Evolutionary conservation across 495 filamentous ascomycete species (phyloP).

Genomic region (Lophiotrema nucula): DNA sequence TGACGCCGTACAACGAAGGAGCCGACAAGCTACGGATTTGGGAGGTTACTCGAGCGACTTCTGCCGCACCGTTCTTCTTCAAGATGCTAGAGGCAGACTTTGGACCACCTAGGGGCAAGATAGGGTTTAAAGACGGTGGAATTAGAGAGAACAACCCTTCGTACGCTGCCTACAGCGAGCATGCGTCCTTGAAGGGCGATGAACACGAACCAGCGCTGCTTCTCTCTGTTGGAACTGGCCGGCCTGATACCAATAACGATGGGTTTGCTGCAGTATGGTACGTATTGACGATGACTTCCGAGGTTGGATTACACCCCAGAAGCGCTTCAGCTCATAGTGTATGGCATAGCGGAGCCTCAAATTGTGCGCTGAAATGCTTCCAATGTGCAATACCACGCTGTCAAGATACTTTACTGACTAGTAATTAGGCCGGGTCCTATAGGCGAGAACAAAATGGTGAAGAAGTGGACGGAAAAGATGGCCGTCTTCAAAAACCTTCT

Average conservation of each 20-base stretch:
- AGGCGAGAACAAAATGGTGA: conserved; percentile 33
- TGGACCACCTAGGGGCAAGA: conserved; percentile 19
- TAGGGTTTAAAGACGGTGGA: conserved; percentile 46
- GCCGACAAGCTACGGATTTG: conserved; percentile 47
- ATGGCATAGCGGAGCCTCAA: too few relatives aligned
- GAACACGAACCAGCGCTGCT: conserved; percentile 40
- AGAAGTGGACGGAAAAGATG: conserved; percentile 44
- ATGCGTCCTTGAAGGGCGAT: conserved; percentile 39
- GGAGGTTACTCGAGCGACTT: conserved; percentile 54
- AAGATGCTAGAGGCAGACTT: conserved; percentile 43
- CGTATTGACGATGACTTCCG: too few relatives aligned
- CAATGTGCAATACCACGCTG: too few relatives aligned
- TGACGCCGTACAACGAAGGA: conserved; percentile 46
- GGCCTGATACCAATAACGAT: conserved; percentile 40
- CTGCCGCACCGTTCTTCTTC: conserved; percentile 54
- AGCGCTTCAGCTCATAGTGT: too few relatives aligned
- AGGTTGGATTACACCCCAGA: too few relatives aligned
- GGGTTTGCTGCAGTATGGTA: conserved; percentile 44
- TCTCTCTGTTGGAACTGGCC: conserved; percentile 43
- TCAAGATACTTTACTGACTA: too few relatives aligned
- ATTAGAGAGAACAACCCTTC: conserved; percentile 47
- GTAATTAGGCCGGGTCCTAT: conserved; percentile 44
- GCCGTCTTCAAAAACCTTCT: conserved; percentile 46
- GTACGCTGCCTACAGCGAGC: conserved; percentile 43
- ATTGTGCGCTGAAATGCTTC: too few relatives aligned